Conservation (phyloP, 78 protist species). For the Neovahlkampfia damariscottae region DNA sequence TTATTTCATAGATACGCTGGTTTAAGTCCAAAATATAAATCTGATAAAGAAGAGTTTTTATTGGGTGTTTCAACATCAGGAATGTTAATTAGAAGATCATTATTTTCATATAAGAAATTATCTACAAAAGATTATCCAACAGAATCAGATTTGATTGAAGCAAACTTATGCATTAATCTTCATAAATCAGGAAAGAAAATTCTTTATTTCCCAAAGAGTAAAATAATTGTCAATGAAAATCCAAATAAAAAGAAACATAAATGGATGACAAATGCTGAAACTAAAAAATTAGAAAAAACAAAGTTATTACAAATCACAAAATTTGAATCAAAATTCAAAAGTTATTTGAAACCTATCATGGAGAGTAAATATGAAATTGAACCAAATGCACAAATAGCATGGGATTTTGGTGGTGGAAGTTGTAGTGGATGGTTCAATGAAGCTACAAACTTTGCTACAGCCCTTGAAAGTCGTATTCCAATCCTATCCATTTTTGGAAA, state of each 20-base stretch:
- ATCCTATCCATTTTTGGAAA: background rate
- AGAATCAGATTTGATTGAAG: too few species aligned
- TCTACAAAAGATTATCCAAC: too few species aligned
- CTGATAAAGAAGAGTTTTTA: background rate
- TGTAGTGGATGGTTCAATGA: background rate
- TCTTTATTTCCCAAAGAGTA: background rate
- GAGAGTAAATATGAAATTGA: too few species aligned
- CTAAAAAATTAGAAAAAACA: background rate
- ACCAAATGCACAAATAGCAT: background rate
- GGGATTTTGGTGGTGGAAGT: background rate
- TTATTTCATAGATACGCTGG: background rate
- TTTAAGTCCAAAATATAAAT: background rate
- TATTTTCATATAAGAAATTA: background rate
- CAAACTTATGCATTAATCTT: background rate
- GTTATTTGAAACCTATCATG: background rate
- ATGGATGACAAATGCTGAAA: background rate
- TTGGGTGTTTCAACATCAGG: background rate
- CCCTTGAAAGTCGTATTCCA: background rate
- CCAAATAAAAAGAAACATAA: background rate
- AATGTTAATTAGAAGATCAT: background rate
- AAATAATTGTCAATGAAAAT: background rate
- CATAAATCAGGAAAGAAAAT: background rate
- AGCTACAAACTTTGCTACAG: background rate
- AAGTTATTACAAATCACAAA: background rate
- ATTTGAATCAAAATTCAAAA: background rate